phyloP scores from a whole-genome alignment of 2,329 filamentous ascomycete species.

The Epicoccum nigrum region DNA sequence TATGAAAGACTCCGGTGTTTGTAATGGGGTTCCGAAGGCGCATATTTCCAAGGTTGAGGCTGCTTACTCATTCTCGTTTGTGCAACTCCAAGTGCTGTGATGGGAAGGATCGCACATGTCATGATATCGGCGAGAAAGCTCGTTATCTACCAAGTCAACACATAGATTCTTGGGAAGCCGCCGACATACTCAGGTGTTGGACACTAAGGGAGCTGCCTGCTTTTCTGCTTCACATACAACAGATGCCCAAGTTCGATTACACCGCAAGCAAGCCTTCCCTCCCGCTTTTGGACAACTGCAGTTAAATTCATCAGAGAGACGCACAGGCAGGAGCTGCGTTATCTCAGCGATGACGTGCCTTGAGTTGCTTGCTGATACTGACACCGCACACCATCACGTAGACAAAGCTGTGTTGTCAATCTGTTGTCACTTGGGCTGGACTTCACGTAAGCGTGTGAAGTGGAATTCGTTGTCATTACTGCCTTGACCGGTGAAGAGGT shows the following conservation, averaged over 20 bases:
- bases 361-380: not conserved
- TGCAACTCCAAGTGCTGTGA: constrained; percentile 7
- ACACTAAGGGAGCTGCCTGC: not conserved
- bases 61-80: constrained; percentile 8
- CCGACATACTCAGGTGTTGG: too few species aligned
- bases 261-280: too few species aligned
- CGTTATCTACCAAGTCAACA: not conserved
- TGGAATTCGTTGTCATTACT: not conserved
- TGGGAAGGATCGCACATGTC: not conserved
- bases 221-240: not conserved
- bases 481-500: not conserved
- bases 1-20: not conserved
- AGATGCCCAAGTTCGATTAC: too few species aligned
- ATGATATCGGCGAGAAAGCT: not conserved
- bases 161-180: not conserved
- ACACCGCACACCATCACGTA: not conserved
- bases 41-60: constrained; percentile 5
- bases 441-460: not conserved
- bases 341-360: too few species aligned
- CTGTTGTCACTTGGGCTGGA: not conserved
- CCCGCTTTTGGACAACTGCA: too few species aligned
- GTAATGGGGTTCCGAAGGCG: not conserved
- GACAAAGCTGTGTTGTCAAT: not conserved
- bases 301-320: too few species aligned
- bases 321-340: too few species aligned